Base-by-base conservation (phyloP, 176 grass and related monocot genomes). In the Olyra latifolia region DNA sequence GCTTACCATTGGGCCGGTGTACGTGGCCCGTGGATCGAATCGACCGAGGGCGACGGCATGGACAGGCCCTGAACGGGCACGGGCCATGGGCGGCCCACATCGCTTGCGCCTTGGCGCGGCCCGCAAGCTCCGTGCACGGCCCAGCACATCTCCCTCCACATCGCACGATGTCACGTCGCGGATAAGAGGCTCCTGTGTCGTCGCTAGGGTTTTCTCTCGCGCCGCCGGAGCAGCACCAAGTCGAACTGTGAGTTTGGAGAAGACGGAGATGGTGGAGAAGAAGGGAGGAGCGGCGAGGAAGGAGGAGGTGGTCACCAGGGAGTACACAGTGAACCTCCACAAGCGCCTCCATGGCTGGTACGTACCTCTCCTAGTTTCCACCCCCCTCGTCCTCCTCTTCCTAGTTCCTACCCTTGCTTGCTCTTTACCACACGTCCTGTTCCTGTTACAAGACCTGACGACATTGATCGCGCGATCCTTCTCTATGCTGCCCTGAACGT, bases 271-370 rank as follows among this genome's bases (percentile, higher is more conserved):
- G 93, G 90, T 75, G 53, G 88, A 93, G 47, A 91, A 81, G 79
- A 87, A 84, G 74, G 77, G 87, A 57, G 89, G 75, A 67, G 90
- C 79, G 40, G 78, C 61, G 11, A 88, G 93, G 83, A 92, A 93
- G 87, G 90, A 86, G 60, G 93, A 96, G 82, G 93, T 96, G 47
- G 93, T 93, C 7, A 87, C 90, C 27, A 81, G 90, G 79, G 93
- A 96, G 88, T 96, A 90, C 90, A 92, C 90, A 69, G 72, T 95
- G 81, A 95, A 90, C 84, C 89, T 95, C 81, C 93, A 95, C 93
- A 95, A 89, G 87, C 93, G 89, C 68, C 89, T 95, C 87, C 93
- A 95, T 82, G 81, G 93, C 88, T 95, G 89, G 93, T 95, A 80
- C 40, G 14, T 72, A 17, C 71, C 46, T 46, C 11, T 13, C 12